Evolutionary conservation across 2,329 filamentous ascomycete species (phyloP).

Genomic region (Aspergillus carbonarius): DNA sequence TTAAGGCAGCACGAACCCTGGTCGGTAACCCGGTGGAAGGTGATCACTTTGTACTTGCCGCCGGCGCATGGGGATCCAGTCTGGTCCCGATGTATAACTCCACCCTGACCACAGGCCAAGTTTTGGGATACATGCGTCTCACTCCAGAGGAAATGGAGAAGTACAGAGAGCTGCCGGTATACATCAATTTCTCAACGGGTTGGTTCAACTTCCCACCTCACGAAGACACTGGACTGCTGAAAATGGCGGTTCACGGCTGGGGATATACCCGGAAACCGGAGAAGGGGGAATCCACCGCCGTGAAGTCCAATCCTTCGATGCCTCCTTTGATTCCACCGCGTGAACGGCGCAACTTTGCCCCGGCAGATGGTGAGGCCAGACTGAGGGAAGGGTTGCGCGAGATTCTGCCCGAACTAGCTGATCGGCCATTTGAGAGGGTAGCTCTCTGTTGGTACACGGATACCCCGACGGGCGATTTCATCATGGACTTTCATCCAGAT

Average conservation of each 20-base stretch:
- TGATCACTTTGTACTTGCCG: slow-evolving; percentile 22
- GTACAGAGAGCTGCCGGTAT: slow-evolving; percentile 39
- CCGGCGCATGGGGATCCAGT: slow-evolving; percentile 26
- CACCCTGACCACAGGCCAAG: slow-evolving; percentile 18
- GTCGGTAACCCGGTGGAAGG: slow-evolving; percentile 17
- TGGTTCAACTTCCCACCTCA: slow-evolving; percentile 35
- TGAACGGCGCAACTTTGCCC: slow-evolving; percentile 19
- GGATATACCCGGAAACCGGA: slow-evolving; percentile 45
- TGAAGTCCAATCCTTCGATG: slow-evolving; percentile 20
- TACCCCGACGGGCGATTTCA: slow-evolving; percentile 36
- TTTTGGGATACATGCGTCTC: slow-evolving; percentile 30
- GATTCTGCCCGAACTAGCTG: slow-evolving; percentile 20
- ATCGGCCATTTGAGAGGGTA: slow-evolving; percentile 26
- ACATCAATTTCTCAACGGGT: slow-evolving; percentile 27
- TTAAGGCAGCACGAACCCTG: slow-evolving; percentile 14
- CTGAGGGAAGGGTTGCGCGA: slow-evolving; percentile 19
- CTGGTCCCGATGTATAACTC: slow-evolving; percentile 22
- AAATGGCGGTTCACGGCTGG: slow-evolving; percentile 30
- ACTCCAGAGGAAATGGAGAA: slow-evolving; percentile 26
- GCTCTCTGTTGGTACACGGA: slow-evolving; percentile 40
- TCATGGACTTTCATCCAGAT: slow-evolving; percentile 34
- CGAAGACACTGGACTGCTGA: slow-evolving; percentile 23
- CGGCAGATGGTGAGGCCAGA: slow-evolving; percentile 16
- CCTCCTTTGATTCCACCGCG: slow-evolving; percentile 13
- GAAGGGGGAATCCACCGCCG: slow-evolving; percentile 1